phyloP scores from a whole-genome alignment of 2,329 filamentous ascomycete species.

The Penicillium occitanis region DNA sequence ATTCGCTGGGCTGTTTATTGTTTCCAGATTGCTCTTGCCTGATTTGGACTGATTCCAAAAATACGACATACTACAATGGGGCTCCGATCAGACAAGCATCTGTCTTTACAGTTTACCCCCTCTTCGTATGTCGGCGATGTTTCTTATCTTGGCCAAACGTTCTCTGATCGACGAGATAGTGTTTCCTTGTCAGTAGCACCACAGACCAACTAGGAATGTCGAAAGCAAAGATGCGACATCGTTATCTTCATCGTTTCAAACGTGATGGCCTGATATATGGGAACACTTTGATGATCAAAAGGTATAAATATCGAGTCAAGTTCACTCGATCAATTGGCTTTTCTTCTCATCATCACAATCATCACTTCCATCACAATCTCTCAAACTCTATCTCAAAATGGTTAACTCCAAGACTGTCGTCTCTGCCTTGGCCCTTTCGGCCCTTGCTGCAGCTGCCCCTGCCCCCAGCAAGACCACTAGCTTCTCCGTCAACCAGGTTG shows the following conservation, averaged over 20 bases:
- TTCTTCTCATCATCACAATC: background rate
- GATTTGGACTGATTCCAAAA: background rate
- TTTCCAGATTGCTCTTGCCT: background rate
- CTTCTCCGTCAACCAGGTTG: conserved; percentile 21
- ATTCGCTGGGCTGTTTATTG: background rate
- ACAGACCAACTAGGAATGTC: background rate
- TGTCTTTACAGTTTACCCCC: background rate
- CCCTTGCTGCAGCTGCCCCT: conserved; percentile 18
- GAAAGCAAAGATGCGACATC: conserved; percentile 11
- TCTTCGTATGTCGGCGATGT: conserved; percentile 15
- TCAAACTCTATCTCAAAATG: conserved; percentile 14
- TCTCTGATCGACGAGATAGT: conserved; percentile 2
- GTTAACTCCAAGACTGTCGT: conserved; percentile 21
- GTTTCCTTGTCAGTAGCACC: background rate
- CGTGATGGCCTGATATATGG: background rate
- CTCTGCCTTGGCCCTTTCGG: conserved; percentile 21
- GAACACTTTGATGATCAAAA: background rate
- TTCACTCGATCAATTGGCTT: background rate
- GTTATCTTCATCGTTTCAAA: conserved; percentile 6
- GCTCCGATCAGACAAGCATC: background rate
- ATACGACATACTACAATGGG: background rate
- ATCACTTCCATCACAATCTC: background rate
- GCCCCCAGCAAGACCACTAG: conserved; percentile 11
- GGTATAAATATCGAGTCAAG: conserved; percentile 8
- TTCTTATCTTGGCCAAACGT: conserved; percentile 5